phyloP scores from a whole-genome alignment of 2,329 filamentous ascomycete species.

The Dichotomopilus funicola region DNA sequence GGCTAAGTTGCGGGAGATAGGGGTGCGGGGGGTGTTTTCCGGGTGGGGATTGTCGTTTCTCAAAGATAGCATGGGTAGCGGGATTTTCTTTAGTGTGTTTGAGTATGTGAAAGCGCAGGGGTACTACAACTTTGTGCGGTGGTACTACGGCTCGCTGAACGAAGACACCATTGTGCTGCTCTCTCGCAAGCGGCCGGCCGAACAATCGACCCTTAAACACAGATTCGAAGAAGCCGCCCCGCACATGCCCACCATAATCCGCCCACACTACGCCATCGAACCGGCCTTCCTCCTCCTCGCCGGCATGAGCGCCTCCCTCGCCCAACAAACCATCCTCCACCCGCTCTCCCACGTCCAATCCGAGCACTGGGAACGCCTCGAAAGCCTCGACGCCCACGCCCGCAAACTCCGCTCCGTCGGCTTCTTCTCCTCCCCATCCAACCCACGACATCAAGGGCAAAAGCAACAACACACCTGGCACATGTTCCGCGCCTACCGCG shows the following conservation, averaged over 20 bases:
- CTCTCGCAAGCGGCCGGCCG: conserved; percentile 39
- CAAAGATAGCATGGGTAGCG: conserved; percentile 64
- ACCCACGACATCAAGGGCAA: too few species aligned
- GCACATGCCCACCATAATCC: conserved; percentile 46
- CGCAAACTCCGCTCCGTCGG: conserved; percentile 36
- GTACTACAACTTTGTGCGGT: conserved; percentile 64
- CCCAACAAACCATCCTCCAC: conserved; percentile 64
- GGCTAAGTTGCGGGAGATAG: conserved; percentile 64
- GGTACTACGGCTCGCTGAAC: conserved; percentile 58
- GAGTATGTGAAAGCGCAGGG: conserved; percentile 70
- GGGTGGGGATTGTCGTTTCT: conserved; percentile 63
- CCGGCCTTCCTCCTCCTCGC: conserved; percentile 64
- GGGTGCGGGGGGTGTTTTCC: conserved; percentile 64
- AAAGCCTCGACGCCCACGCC: conserved; percentile 60
- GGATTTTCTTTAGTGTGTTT: conserved; percentile 68
- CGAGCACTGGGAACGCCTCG: conserved; percentile 65
- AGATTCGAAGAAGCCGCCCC: not conserved
- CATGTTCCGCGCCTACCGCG: conserved; percentile 60
- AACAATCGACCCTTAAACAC: conserved; percentile 14
- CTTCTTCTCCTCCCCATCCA: too few species aligned
- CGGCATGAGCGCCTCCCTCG: conserved; percentile 60
- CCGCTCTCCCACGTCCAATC: conserved; percentile 65
- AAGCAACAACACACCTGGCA: conserved; percentile 30
- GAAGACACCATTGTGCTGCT: conserved; percentile 46
- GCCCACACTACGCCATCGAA: conserved; percentile 69